phyloP scores from a whole-genome alignment of 352 stramenopile species.

The Globisporangium perplexum region DNA sequence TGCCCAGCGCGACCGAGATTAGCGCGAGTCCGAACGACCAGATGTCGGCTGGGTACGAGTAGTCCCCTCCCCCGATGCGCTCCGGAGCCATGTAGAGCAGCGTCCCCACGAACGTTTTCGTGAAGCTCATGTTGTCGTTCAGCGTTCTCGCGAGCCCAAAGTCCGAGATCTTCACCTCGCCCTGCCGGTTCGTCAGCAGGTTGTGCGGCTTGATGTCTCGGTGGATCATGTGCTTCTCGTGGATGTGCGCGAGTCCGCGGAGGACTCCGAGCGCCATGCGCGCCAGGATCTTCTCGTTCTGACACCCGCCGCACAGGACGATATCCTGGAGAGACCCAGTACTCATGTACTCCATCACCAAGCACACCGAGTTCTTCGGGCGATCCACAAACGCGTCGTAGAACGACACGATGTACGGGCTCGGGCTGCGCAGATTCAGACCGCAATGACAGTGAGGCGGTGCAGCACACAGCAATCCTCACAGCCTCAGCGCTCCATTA shows the following conservation, averaged over 20 bases:
- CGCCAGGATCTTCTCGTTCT: conserved; percentile 78
- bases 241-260: conserved; percentile 80
- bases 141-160: conserved; percentile 79
- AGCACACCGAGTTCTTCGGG: conserved; percentile 82
- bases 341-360: conserved; percentile 94
- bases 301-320: conserved; percentile 70
- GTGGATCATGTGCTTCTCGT: conserved; percentile 87
- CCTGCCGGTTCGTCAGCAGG: conserved; percentile 80
- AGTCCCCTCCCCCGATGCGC: conserved; percentile 88
- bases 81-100: conserved; percentile 94
- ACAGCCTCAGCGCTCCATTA: no score
- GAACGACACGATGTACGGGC: conserved; percentile 90
- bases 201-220: conserved; percentile 92
- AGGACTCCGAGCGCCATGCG: conserved; percentile 71
- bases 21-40: conserved; percentile 82
- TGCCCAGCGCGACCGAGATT: conserved; percentile 73
- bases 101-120: conserved; percentile 92
- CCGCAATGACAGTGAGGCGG: neutral
- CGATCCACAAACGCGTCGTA: conserved; percentile 90
- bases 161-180: conserved; percentile 87
- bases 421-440: conserved; percentile 30
- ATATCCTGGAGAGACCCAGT: conserved; percentile 89
- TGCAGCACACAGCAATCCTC: no score
- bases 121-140: conserved; percentile 65
- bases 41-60: conserved; percentile 84